These are phyloP conservation scores for Arthrobotrys conoides DNA, from an alignment of 2,329 filamentous ascomycete genomes.

Conservation along the genomic window DNA sequence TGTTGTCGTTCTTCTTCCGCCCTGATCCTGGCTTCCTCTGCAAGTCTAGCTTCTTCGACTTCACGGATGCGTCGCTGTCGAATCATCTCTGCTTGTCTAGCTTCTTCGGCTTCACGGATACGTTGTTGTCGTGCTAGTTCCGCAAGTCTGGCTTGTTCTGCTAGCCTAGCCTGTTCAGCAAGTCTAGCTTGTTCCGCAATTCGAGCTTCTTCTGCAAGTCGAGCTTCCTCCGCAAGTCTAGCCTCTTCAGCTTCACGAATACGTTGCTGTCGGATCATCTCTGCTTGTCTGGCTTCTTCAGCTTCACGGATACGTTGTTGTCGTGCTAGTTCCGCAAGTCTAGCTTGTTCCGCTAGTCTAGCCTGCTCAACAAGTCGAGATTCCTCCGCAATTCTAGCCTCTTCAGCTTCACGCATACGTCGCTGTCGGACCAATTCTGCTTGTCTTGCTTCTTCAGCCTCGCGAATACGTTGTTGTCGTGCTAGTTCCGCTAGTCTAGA, in stretches of 20 bases:
- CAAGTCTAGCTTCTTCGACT: conserved; percentile 31
- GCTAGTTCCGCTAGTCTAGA: too few species aligned
- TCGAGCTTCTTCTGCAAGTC: neutral
- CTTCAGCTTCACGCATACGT: neutral
- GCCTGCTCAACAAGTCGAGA: conserved; percentile 17
- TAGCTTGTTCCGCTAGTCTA: conserved; percentile 22
- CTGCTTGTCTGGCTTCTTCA: conserved; percentile 29
- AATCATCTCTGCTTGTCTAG: conserved; percentile 11
- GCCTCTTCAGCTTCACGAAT: conserved; percentile 34
- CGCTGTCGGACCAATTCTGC: neutral
- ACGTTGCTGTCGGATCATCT: conserved; percentile 3
- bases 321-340: conserved; percentile 19
- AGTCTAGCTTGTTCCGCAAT: too few species aligned
- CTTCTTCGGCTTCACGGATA: conserved; percentile 36
- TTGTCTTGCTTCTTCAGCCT: conserved; percentile 25
- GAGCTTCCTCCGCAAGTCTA: conserved; percentile 1
- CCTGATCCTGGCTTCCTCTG: conserved; percentile 31
- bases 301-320: conserved; percentile 35
- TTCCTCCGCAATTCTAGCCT: conserved; percentile 29
- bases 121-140: conserved; percentile 23
- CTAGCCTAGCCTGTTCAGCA: conserved; percentile 33
- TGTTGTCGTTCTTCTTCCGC: conserved; percentile 33
- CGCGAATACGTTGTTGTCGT: conserved; percentile 6
- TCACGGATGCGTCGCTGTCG: conserved; percentile 29
- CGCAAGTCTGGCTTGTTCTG: conserved; percentile 15